phyloP scores from a whole-genome alignment of 2,329 filamentous ascomycete genomes.

The Colletotrichum orchidophilum region DNA sequence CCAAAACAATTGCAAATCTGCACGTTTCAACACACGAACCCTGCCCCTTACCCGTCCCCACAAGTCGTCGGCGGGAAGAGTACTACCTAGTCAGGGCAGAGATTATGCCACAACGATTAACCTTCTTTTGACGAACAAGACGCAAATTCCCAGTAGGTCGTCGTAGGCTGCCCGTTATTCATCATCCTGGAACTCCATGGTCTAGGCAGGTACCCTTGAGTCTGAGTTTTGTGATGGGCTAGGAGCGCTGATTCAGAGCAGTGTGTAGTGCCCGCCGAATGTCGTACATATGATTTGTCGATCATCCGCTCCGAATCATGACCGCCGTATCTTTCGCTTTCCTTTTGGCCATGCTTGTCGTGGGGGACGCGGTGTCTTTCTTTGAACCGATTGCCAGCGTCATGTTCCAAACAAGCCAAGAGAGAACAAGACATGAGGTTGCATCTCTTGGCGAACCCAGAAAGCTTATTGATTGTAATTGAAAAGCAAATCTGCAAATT shows the following conservation, averaged over 20 bases:
- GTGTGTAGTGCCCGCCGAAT: not conserved
- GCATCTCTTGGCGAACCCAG: slow-evolving; percentile 3
- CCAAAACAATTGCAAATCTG: slow-evolving; percentile 11
- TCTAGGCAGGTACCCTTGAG: not conserved
- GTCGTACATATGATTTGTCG: not conserved
- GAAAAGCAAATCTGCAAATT: slow-evolving; percentile 6
- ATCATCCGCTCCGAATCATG: not conserved
- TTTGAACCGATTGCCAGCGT: not conserved
- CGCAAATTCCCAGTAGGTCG: not conserved
- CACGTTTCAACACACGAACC: slow-evolving; percentile 23
- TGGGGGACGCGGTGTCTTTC: not conserved
- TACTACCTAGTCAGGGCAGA: not conserved
- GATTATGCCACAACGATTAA: not conserved
- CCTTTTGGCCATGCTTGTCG: not conserved
- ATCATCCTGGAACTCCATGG: not conserved
- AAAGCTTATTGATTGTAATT: not conserved
- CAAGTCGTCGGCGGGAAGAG: not conserved
- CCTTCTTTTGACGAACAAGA: not conserved
- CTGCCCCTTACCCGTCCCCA: not conserved
- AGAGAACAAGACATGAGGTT: not conserved
- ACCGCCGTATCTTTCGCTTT: not conserved
- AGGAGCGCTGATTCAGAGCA: not conserved
- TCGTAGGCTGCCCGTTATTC: not conserved
- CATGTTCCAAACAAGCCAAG: not conserved
- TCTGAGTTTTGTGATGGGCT: not conserved